Percentiles rank a stretch among this genome's conserved stretches.
These are phyloP conservation scores for Bidens hawaiensis DNA, from an alignment of 140 eudicot species.

Conservation along the genomic window DNA sequence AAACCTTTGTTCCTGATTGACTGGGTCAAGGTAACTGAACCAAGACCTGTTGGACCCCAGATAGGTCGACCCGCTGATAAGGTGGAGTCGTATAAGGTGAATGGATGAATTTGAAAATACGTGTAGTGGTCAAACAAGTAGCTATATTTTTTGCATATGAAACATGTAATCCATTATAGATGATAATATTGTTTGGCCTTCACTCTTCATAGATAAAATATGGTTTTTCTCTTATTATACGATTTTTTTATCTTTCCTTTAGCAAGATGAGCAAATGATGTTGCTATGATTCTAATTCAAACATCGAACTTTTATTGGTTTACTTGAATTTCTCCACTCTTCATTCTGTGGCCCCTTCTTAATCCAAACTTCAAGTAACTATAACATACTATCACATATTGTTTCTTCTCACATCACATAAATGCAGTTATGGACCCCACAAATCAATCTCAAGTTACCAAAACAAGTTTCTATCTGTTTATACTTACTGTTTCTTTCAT, in stretches of 20 bases:
- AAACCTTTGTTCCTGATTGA: too few relatives aligned
- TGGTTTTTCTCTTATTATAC: neutral
- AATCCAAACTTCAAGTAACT: neutral
- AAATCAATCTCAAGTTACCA: constrained; percentile 6
- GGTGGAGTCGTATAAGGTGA: too few relatives aligned
- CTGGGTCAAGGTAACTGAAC: too few relatives aligned
- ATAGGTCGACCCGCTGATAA: too few relatives aligned
- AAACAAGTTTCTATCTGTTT: constrained; percentile 10
- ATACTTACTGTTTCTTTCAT: constrained; percentile 1
- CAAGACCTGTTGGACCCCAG: too few relatives aligned
- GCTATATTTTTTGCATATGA: neutral
- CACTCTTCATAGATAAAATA: neutral
- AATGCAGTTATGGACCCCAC: neutral
- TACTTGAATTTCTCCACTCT: neutral
- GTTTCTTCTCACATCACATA: neutral
- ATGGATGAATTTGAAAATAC: neutral
- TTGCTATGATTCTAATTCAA: neutral
- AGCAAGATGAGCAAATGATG: constrained; percentile 6
- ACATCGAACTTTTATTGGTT: neutral
- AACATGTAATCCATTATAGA: neutral
- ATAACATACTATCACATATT: neutral
- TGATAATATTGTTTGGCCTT: neutral
- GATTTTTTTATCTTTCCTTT: neutral
- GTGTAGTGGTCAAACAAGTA: neutral
- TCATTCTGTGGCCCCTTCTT: neutral